phyloP scores from a whole-genome alignment of 2,329 filamentous ascomycete genomes.

The Chaetomium olivaceum region DNA sequence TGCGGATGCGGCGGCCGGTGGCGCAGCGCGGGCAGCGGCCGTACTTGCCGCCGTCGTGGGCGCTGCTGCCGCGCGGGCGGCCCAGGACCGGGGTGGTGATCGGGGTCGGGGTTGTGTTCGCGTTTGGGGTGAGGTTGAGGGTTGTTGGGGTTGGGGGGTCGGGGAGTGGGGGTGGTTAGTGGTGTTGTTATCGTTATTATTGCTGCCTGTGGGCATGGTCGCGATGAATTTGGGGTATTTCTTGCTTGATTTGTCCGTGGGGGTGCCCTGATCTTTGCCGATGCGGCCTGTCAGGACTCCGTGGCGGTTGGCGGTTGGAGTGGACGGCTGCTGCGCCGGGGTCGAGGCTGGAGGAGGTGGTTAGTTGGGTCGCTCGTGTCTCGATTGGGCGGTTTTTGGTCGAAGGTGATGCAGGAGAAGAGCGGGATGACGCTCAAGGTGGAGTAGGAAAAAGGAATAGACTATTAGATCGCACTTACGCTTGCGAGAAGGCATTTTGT shows the following conservation, averaged over 20 bases:
- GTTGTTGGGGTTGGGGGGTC: background rate
- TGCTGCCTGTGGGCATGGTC: background rate
- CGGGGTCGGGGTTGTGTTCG: too few species aligned
- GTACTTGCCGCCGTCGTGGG: constrained; percentile 15
- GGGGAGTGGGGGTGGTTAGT: too few species aligned
- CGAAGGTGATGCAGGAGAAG: background rate
- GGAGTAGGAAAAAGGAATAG: background rate
- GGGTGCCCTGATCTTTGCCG: background rate
- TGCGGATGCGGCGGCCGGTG: constrained; percentile 22
- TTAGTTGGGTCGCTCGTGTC: background rate
- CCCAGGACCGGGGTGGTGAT: background rate
- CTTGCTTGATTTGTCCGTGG: background rate
- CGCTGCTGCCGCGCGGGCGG: background rate
- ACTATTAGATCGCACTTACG: background rate
- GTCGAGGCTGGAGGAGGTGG: background rate
- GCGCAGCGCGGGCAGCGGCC: constrained; percentile 24
- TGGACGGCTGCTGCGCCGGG: background rate
- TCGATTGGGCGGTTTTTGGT: background rate
- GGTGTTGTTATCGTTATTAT: background rate
- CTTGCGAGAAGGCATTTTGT: background rate
- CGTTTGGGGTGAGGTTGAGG: too few species aligned
- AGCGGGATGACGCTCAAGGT: background rate
- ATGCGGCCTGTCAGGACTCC: background rate
- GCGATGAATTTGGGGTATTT: background rate
- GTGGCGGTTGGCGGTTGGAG: background rate